Evolutionary conservation across 768 basidiomycete genomes (phyloP).

Genomic region (Pisolithus tinctorius): DNA sequence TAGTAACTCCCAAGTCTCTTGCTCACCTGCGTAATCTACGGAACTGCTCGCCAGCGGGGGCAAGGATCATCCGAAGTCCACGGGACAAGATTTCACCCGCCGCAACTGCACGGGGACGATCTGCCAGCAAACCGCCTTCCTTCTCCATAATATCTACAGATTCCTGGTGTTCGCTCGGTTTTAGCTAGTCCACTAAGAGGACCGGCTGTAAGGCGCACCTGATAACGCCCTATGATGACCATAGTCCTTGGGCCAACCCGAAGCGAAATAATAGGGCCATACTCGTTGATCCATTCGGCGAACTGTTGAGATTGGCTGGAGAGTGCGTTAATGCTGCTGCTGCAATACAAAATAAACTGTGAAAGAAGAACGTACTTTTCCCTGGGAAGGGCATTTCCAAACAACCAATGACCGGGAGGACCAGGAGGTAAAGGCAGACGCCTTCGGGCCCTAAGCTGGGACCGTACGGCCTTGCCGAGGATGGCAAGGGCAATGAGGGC

Average conservation of each 20-base stretch:
- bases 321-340: too few species aligned
- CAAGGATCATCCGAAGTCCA: too few species aligned
- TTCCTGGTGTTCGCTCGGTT: constrained; percentile 28
- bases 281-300: constrained; percentile 52
- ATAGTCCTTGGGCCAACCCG: constrained; percentile 37
- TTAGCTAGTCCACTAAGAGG: neutral
- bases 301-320: constrained; percentile 33
- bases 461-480: constrained; percentile 5
- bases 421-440: constrained; percentile 24
- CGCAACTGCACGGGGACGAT: constrained; percentile 49
- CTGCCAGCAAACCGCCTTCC: constrained; percentile 50
- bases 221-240: constrained; percentile 30
- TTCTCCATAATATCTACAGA: constrained; percentile 64
- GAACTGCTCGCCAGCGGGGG: too few species aligned
- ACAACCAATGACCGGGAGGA: constrained; percentile 28
- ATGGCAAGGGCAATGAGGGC: constrained; percentile 14
- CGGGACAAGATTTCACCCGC: constrained; percentile 55
- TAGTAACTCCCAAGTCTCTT: too few species aligned
- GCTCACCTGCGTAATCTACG: too few species aligned
- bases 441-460: constrained; percentile 4
- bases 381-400: constrained; percentile 23
- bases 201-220: constrained; percentile 20
- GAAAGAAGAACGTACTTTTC: constrained; percentile 15
- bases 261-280: constrained; percentile 55
- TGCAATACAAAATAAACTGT: too few species aligned